Conservation (phyloP, 345 rosid species). For the thale cress (Arabidopsis thaliana) region TAIR10.1 NC_003071.7:13985501-13986000, state of each 20-base stretch:
- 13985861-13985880: neutral
- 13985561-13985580: conserved; percentile 31
- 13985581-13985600: neutral
- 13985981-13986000: conserved; percentile 40
- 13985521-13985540: conserved; percentile 36
- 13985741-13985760: conserved; percentile 11
- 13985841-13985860: neutral
- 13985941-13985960: neutral
- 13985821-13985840: neutral
- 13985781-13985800: neutral
- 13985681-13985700: conserved; percentile 20
- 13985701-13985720: neutral
- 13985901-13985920: neutral
- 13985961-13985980: conserved; percentile 19
- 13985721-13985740: neutral
- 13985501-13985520: conserved; percentile 32
- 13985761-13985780: neutral
- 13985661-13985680: conserved; percentile 13
- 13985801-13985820: conserved; percentile 10
- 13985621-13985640: conserved; percentile 8
- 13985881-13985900: conserved; percentile 9
- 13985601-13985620: conserved; percentile 28
- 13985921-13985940: neutral
- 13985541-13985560: conserved; percentile 33
- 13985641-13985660: conserved; percentile 18